phyloP scores from a whole-genome alignment of 2,329 filamentous ascomycete genomes.

The Coniochaeta sp. region DNA sequence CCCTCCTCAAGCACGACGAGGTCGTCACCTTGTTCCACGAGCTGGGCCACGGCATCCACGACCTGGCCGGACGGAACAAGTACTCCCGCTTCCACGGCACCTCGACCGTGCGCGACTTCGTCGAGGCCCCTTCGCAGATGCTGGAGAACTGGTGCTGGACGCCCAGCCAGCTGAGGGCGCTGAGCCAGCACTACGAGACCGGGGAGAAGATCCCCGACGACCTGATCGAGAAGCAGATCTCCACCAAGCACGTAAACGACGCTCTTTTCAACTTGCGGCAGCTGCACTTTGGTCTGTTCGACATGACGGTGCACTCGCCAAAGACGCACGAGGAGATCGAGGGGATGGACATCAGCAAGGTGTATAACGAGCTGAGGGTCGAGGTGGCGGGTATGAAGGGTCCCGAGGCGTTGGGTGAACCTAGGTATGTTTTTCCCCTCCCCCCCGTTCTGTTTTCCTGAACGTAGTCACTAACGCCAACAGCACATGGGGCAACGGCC shows the following conservation, averaged over 20 bases:
- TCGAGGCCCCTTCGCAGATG: constrained; percentile 68
- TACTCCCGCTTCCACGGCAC: constrained; percentile 65
- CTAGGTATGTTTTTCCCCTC: constrained; percentile 30
- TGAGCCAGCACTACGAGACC: constrained; percentile 69
- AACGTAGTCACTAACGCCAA: constrained; percentile 17
- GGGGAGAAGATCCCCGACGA: constrained; percentile 66
- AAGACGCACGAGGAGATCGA: constrained; percentile 62
- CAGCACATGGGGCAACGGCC: constrained; percentile 66
- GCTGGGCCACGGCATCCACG: constrained; percentile 64
- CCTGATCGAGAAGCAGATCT: constrained; percentile 66
- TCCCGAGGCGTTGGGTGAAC: constrained; percentile 57
- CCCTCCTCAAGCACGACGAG: constrained; percentile 74
- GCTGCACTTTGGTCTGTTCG: constrained; percentile 74
- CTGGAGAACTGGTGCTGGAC: constrained; percentile 73
- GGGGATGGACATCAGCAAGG: constrained; percentile 53
- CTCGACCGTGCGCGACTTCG: constrained; percentile 59
- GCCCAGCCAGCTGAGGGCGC: constrained; percentile 53
- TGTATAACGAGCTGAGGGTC: constrained; percentile 67
- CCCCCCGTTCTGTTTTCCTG: neutral
- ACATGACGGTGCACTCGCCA: constrained; percentile 74
- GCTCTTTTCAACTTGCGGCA: constrained; percentile 73
- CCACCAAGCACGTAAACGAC: constrained; percentile 74
- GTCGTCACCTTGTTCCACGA: constrained; percentile 80
- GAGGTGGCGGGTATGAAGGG: constrained; percentile 70
- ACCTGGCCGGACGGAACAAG: constrained; percentile 54